Evolutionary conservation across 805 yeast species (phyloP).

Genomic region (Ogataea angusta): DNA sequence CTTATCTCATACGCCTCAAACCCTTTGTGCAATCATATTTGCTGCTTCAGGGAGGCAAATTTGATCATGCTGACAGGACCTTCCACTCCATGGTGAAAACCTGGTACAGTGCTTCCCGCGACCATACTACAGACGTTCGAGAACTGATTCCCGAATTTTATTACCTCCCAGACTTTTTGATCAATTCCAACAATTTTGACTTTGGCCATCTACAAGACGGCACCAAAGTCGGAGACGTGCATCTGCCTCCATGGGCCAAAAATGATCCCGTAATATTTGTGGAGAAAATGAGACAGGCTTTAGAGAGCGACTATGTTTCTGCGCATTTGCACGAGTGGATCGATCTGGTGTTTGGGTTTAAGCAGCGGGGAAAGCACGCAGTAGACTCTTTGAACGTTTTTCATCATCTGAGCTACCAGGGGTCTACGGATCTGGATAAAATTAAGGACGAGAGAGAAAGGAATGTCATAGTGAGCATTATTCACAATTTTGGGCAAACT

Average conservation of each 20-base stretch:
- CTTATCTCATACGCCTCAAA: constrained; percentile 68
- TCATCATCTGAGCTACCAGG: constrained; percentile 80
- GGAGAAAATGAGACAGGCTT: constrained; percentile 72
- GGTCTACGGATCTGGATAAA: constrained; percentile 73
- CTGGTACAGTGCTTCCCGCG: constrained; percentile 76
- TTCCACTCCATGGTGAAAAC: constrained; percentile 73
- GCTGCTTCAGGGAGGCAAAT: constrained; percentile 79
- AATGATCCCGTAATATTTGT: constrained; percentile 73
- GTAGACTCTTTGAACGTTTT: constrained; percentile 68
- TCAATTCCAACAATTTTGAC: constrained; percentile 61
- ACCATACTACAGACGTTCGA: constrained; percentile 82
- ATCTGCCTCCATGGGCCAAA: constrained; percentile 80
- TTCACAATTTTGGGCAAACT: constrained; percentile 90
- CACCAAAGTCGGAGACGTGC: constrained; percentile 53
- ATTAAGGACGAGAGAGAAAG: constrained; percentile 72
- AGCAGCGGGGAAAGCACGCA: constrained; percentile 73
- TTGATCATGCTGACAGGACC: constrained; percentile 84
- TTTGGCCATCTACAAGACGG: constrained; percentile 72
- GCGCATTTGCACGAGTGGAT: constrained; percentile 79
- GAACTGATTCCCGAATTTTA: constrained; percentile 86
- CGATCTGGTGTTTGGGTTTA: constrained; percentile 77
- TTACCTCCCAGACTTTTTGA: constrained; percentile 74
- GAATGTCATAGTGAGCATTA: constrained; percentile 75
- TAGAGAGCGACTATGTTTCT: constrained; percentile 80
- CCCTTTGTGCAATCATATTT: constrained; percentile 82